Evolutionary conservation across 2,329 filamentous ascomycete genomes (phyloP).

Genomic region (Hymenotorrendiella dingleyae): DNA sequence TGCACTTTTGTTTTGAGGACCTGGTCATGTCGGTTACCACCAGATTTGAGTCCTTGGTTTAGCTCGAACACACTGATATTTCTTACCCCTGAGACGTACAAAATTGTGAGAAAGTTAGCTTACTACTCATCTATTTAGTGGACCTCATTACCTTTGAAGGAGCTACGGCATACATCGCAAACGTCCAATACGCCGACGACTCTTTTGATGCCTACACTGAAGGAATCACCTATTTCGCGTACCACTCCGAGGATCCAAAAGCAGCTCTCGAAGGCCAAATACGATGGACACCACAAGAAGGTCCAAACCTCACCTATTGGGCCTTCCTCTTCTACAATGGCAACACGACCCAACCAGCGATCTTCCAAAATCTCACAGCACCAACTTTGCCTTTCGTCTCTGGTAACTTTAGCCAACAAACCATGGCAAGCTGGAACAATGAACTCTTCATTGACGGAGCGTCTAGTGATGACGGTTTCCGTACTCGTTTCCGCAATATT

Average conservation of each 20-base stretch:
- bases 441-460: conserved; percentile 9
- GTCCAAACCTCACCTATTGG: background rate
- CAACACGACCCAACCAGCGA: conserved; percentile 5
- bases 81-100: no score
- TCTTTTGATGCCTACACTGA: conserved; percentile 7
- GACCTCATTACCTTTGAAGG: conserved; percentile 12
- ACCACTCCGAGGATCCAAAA: conserved; percentile 1
- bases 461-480: conserved; percentile 6
- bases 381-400: conserved; percentile 6
- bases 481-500: conserved; percentile 13
- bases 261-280: conserved; percentile 4
- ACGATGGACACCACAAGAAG: background rate
- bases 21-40: no score
- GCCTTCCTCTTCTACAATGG: conserved; percentile 15
- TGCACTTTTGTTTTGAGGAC: no score
- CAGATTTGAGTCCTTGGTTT: no score
- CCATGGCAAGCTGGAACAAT: conserved; percentile 2
- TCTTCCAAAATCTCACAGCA: conserved; percentile 12
- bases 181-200: conserved; percentile 6
- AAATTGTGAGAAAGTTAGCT: no score
- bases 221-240: conserved; percentile 1
- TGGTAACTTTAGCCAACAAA: conserved; percentile 7
- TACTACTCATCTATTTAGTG: no score
- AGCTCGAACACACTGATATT: no score
- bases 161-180: conserved; percentile 10